phyloP scores from a whole-genome alignment of 495 filamentous ascomycete genomes.

The Tuber borchii region DNA sequence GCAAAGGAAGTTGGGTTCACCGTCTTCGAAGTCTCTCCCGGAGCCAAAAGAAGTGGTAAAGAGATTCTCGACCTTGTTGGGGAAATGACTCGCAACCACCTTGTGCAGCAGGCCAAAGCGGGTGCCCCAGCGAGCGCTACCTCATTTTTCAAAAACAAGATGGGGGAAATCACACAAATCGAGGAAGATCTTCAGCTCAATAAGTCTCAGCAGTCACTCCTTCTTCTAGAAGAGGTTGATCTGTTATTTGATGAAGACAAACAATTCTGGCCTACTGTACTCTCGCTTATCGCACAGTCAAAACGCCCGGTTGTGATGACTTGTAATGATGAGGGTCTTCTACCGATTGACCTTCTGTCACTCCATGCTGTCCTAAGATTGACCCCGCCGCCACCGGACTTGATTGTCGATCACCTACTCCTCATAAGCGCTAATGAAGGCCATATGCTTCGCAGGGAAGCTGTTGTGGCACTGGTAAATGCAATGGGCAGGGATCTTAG shows the following conservation, averaged over 20 bases:
- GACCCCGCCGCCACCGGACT: slow-evolving; percentile 57
- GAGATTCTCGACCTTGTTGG: slow-evolving; percentile 89
- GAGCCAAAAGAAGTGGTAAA: slow-evolving; percentile 73
- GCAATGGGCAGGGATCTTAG: slow-evolving; percentile 65
- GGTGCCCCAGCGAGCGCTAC: slow-evolving; percentile 55
- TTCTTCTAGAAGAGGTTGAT: slow-evolving; percentile 91
- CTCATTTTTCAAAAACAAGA: slow-evolving; percentile 59
- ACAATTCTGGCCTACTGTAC: slow-evolving; percentile 81
- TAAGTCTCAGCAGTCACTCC: slow-evolving; percentile 77
- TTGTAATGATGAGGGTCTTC: slow-evolving; percentile 75
- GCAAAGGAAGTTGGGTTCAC: slow-evolving; percentile 92
- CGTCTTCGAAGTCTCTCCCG: slow-evolving; percentile 88
- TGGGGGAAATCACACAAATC: slow-evolving; percentile 19
- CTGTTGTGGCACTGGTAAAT: slow-evolving; percentile 62
- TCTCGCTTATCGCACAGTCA: slow-evolving; percentile 69
- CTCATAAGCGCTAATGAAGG: slow-evolving; percentile 85
- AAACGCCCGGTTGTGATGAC: slow-evolving; percentile 91
- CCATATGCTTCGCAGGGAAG: slow-evolving; percentile 64
- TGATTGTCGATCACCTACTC: slow-evolving; percentile 72
- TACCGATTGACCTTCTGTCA: slow-evolving; percentile 63
- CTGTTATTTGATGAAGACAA: slow-evolving; percentile 90
- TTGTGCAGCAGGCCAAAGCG: slow-evolving; percentile 56
- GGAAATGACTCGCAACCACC: slow-evolving; percentile 93
- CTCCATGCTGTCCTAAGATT: slow-evolving; percentile 87
- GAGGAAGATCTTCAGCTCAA: slow-evolving; percentile 43